Base-by-base conservation (phyloP, 2,329 filamentous ascomycete species). In the Thelonectria blattea region DNA sequence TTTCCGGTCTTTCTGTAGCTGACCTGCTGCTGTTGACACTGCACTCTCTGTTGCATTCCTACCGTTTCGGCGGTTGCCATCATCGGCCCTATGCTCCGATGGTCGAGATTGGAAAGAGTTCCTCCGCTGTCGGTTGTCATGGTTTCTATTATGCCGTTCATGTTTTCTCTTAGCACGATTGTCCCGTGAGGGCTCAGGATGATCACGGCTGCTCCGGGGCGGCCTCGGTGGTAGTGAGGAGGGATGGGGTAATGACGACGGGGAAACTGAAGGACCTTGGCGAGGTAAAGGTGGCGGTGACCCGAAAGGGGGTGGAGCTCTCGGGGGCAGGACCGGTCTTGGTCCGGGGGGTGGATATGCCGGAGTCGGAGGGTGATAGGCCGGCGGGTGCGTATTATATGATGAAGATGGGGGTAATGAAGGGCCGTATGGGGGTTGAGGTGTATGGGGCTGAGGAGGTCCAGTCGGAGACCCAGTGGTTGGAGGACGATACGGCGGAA, bases 151-250 rank as follows among this genome's bases (percentile, higher is more conserved):
- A 12, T 76, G 70, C 9, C 73, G 71, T 22, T 78, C 75, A 50
- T 71, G 67, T 43, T 69, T 73, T 18, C 72, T 71, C 47, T 70
- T 75, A 42, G 71, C 70, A 15, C 70, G 67, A 50, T 72, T 65
- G 20, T 74, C 74, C 11, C 70, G 71, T 42, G 68, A 63, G 18
- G 69, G 57, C 11, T 74, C 70, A 12, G 68, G 58, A 47, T 72
- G 70, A 39, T 72, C 68, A 32, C 68, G 68, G 11, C 63, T 60
- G 27, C 65, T 71, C 52, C 69, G 67, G 47, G 74, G 69, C 3
- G 73, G 74, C 47, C 73, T 76, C 5, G 73, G 73, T 6, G 74
- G 74, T 8, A 76, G 69, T 7, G 68, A 71, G n/a, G 73, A 67
- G n/a, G 73, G 68, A 39, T 68, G 58, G 18, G 65, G 58, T 10